Evolutionary conservation across 306 rosid genomes (phyloP).

Genomic region (Cicer yamashitae): DNA sequence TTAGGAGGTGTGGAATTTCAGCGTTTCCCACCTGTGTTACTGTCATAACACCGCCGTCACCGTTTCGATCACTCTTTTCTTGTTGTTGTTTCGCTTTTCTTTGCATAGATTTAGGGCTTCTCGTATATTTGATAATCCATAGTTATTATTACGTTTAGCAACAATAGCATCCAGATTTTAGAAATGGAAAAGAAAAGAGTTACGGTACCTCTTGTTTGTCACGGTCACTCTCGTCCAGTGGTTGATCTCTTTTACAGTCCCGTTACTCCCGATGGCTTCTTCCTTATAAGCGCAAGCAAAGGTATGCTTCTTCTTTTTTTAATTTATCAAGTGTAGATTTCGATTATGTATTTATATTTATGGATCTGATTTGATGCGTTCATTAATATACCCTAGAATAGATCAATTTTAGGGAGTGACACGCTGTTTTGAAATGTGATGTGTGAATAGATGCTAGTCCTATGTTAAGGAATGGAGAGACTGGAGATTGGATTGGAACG

Average conservation of each 20-base stretch:
- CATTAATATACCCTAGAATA: not conserved
- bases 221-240: constrained; percentile 94
- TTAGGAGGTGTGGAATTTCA: constrained; percentile 75
- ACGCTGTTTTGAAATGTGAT: constrained; percentile 19
- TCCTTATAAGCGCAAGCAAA: constrained; percentile 97
- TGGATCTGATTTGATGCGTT: constrained; percentile 1
- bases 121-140: not conserved
- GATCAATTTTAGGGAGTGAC: not conserved
- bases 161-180: constrained; percentile 1
- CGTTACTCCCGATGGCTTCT: constrained; percentile 88
- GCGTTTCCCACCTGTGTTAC: no score
- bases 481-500: constrained; percentile 99
- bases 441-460: constrained; percentile 79
- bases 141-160: not conserved
- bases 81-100: constrained; percentile 16
- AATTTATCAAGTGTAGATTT: not conserved
- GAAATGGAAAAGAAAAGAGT: constrained; percentile 84
- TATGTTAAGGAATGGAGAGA: constrained; percentile 97
- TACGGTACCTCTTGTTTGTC: constrained; percentile 81
- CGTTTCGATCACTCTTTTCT: constrained; percentile 43
- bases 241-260: constrained; percentile 95
- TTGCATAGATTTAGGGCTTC: constrained; percentile 50
- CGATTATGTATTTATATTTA: not conserved
- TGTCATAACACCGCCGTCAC: constrained; percentile 19
- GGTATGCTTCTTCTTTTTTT: constrained; percentile 51